A percentile compares a stretch with the other conserved stretches of the same genome.
phyloP scores from a whole-genome alignment of 176 grass and related monocot species.

The Triticum turgidum region DNA sequence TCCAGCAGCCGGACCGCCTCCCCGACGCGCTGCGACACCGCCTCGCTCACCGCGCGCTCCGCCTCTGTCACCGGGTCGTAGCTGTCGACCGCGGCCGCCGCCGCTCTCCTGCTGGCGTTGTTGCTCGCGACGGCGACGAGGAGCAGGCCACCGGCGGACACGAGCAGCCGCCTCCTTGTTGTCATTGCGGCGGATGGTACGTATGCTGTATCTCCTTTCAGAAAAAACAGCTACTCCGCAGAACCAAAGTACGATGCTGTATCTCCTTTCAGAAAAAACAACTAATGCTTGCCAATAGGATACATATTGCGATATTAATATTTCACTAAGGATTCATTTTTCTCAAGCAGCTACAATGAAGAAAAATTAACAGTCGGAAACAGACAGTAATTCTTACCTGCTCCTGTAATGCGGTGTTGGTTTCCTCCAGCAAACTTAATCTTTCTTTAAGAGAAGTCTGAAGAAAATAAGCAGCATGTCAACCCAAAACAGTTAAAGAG shows the following conservation, averaged over 20 bases:
- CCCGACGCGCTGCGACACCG: constrained; percentile 52
- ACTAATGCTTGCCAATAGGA: not conserved
- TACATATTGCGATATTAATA: constrained; percentile 16
- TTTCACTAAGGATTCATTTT: not conserved
- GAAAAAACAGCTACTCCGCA: too few species aligned
- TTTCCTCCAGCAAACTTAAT: constrained; percentile 68
- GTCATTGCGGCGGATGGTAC: not conserved
- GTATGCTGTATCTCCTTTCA: too few species aligned
- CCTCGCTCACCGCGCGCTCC: constrained; percentile 52
- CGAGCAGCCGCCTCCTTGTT: constrained; percentile 38
- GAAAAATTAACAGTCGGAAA: constrained; percentile 23
- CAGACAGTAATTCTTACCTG: constrained; percentile 53
- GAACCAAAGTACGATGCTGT: not conserved
- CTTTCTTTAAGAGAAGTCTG: constrained; percentile 61
- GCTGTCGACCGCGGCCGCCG: not conserved
- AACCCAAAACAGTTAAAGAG: constrained; percentile 23
- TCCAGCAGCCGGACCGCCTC: constrained; percentile 47
- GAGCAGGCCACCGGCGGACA: constrained; percentile 36
- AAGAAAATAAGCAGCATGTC: constrained; percentile 33
- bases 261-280: constrained; percentile 7
- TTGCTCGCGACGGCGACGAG: not conserved
- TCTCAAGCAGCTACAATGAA: constrained; percentile 14
- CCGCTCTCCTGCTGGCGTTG: not conserved
- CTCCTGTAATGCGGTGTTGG: constrained; percentile 43
- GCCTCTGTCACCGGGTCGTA: constrained; percentile 58